Evolutionary conservation across 2,329 filamentous ascomycete genomes (phyloP).

Genomic region (Pestalotiopsis sp.): DNA sequence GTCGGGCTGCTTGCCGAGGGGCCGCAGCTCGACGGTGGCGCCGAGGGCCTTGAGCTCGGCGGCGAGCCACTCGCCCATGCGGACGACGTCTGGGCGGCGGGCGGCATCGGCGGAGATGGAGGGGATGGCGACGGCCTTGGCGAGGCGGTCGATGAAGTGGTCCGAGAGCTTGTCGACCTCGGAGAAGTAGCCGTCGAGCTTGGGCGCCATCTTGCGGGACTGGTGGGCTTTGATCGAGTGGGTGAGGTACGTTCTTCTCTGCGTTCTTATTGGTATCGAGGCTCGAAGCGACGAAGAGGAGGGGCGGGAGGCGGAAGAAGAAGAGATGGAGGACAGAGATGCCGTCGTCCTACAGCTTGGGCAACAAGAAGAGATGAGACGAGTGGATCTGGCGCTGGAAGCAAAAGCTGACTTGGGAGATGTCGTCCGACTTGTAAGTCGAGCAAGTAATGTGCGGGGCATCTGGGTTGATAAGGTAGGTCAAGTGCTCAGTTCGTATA

Average conservation of each 20-base stretch:
- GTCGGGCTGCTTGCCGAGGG: conserved; percentile 88
- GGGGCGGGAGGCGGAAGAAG: conserved; percentile 2
- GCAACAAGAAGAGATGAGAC: not conserved
- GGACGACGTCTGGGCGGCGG: conserved; percentile 87
- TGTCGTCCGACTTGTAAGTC: conserved; percentile 13
- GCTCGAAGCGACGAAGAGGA: not conserved
- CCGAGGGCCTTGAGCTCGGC: conserved; percentile 81
- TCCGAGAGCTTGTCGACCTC: conserved; percentile 82
- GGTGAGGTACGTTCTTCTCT: conserved; percentile 50
- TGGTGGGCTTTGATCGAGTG: conserved; percentile 58
- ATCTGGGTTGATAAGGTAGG: conserved; percentile 17
- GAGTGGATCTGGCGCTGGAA: conserved; percentile 15
- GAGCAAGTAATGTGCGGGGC: conserved; percentile 24
- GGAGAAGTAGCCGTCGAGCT: conserved; percentile 90
- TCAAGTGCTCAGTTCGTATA: not conserved
- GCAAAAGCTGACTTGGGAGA: conserved; percentile 10
- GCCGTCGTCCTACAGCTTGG: not conserved
- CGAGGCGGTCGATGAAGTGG: conserved; percentile 85
- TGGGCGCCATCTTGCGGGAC: conserved; percentile 80
- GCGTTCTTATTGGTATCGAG: conserved; percentile 20
- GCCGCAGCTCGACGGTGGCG: conserved; percentile 83
- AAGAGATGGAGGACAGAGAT: not conserved
- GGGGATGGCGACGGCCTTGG: conserved; percentile 92
- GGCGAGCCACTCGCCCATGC: conserved; percentile 92
- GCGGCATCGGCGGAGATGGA: conserved; percentile 91